Base-by-base conservation (phyloP, 2,329 filamentous ascomycete genomes). In the Scopulariopsis brevicaulis region DNA sequence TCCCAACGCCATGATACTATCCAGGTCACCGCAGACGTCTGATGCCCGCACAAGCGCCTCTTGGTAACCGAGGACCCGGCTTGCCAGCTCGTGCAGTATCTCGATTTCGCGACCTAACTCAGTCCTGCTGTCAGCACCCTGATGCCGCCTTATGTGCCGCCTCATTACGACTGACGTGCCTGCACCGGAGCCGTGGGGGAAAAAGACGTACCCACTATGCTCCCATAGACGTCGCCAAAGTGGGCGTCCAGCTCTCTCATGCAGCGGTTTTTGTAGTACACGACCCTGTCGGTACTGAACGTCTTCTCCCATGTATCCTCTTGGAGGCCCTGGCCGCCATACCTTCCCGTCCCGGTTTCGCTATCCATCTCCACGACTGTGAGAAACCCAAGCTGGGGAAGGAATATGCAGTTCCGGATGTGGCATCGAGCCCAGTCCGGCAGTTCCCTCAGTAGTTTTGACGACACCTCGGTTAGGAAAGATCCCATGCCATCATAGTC, bases 301-400 rank as follows among this genome's bases (percentile, higher is more conserved):
- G 88, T 84, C 58, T 82, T 81, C 60, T 91, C 83, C 94, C 93
- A 99, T 0, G 72, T 71, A 58, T 84, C 84, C 18, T 77, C 74
- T 1, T 73, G 67, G 35, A 53, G 46, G 22, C 28, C 35, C 3
- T 74, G 68, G 0, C 77, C 89, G 63, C 83, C 78, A 63, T 86
- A 92, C 12, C 81, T 73, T 0, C 82, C 80, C 53, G 77, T 73
- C 0, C 83, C 82, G 1, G 79, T 83, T 1, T 75, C 68, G 15
- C 65, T 60, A 52, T 70, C 65, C 11, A 61, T 59, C 63, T 90
- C 81, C 18, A 96, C 84, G 0, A 87, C 84, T 2, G 91, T 88
- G 43, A 96, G 80, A 67, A 96, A 99, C 0, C 94, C 94, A 43
- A 96, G 82, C 65, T 96, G 91, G 0, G 92, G 93, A 61, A 96